Evolutionary conservation across 306 rosid species (phyloP), one percentile per base, ranked within the genome.

Genomic region (Glycine soja): DNA sequence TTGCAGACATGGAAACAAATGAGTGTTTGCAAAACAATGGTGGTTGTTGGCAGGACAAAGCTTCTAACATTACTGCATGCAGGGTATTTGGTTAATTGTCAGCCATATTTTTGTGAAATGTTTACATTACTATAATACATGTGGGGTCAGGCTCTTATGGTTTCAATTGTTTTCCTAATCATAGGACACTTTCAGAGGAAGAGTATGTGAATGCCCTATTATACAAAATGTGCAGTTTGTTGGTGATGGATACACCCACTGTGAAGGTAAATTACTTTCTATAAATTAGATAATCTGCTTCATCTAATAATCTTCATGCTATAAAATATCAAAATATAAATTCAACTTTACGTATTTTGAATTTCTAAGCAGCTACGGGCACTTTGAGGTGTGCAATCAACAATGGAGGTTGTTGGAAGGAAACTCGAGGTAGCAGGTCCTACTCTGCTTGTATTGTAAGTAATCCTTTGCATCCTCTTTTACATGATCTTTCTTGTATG

Each of bases 371-470:
- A 93, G 97, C 98, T 76, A 81, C 94, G 3, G 97, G 91, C 74
- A 80, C 92, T 30, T 86, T 91, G 85, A 90, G 91, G 77, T 95
- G 99, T 89, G 92, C 84, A 83, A 40, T 93, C 69, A 87, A 91
- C 88, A 93, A 95, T 74, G 99, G 97, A 72, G 99, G 99, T 74
- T 95, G 99, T 85, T 95, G 99, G 99, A 92, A 87, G 85, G 83
- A 81, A 82, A 75, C 90, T 71, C 87, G 8, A 87, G 68, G 76
- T 34, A 85, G 96, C 48, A 81, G 75, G 71, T 80, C 91, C 51
- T 93, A 85, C 92, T 95, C 99, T 79, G 99, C 99, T 16, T 95
- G 99, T 87, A 78, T 84, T 1, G 99, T 95, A 88, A 89, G 99
- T 87, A 81, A 32, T 82, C 86, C 47, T 65, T 13, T 7, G 32